Percentiles rank a stretch among this genome's conserved stretches.
Evolutionary conservation across 2,329 filamentous ascomycete genomes (phyloP).

Genomic region (Samsoniella hepiali): DNA sequence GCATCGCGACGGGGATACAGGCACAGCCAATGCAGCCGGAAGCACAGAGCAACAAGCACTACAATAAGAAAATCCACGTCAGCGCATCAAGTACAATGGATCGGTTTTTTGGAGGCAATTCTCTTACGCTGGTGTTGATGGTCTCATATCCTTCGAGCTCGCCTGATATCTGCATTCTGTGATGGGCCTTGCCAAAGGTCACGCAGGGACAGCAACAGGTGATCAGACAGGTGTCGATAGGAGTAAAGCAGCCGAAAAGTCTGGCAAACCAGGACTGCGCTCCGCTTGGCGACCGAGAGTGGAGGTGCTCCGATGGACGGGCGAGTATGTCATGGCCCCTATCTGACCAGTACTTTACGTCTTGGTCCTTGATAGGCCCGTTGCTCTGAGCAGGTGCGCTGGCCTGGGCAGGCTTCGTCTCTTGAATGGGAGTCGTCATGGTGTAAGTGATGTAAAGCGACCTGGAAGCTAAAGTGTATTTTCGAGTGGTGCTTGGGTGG

Average conservation of each 20-base stretch:
- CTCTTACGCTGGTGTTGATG: conserved; percentile 45
- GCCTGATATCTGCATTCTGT: conserved; percentile 40
- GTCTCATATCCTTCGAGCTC: conserved; percentile 43
- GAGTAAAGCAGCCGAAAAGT: conserved; percentile 45
- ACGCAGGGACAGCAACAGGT: conserved; percentile 46
- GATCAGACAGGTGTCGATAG: conserved; percentile 43
- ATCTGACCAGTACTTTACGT: conserved; percentile 43
- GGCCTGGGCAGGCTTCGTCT: neutral
- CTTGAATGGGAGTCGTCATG: neutral
- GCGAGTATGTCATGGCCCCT: conserved; percentile 43
- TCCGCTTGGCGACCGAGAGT: conserved; percentile 38
- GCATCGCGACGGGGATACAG: conserved; percentile 43
- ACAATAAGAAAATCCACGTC: conserved; percentile 2
- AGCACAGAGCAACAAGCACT: conserved; percentile 44
- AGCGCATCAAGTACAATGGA: neutral
- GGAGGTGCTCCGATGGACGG: conserved; percentile 40
- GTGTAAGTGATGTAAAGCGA: neutral
- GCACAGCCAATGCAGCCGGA: conserved; percentile 38
- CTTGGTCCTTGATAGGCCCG: conserved; percentile 40
- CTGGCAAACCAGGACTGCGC: conserved; percentile 38
- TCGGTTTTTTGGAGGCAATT: neutral
- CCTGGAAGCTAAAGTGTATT: neutral
- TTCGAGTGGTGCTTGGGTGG: neutral
- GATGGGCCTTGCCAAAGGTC: conserved; percentile 48
- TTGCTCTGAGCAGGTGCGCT: neutral